Base-by-base conservation (phyloP, 768 basidiomycete species). In the Hypholoma fasciculare region DNA sequence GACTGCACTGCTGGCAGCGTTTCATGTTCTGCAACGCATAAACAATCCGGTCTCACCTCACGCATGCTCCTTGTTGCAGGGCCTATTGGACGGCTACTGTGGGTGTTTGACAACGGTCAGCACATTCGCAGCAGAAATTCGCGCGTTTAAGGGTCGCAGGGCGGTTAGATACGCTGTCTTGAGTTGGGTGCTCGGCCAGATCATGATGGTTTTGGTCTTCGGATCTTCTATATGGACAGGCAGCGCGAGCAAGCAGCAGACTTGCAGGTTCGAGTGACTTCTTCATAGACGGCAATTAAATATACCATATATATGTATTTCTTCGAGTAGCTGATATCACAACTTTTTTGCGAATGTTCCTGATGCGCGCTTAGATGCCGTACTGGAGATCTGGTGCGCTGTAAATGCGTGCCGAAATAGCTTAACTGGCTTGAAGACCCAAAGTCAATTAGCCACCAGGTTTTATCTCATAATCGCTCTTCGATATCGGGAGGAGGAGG, bases 21-120 rank as follows among this genome's bases (percentile, higher is more conserved):
- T 90, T 63, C 87, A 84, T 63, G 85, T 90, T 51, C 70, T 94
- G 43, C 90, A 94, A 69, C 82, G 84, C 56, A 75, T 75, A 11
- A 60, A 69, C 36, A 60, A 72, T 36, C 76, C 81, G 11, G 69
- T 76, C 7, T 82, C 87, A 1, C 68, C 72, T 19, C 73, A 79
- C 58, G 78, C 82, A 36, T 97, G 96, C 67, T 78, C 82, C 23
- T 76, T 93, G 17, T 71, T 98, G 42, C 88, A 92, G 67, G 96
- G 94, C 1, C 73, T 98, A 38, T 77, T 79, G 20, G 94, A 98
- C 69, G 97, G 97, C 7, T 98, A 94, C 68, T 98, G 96, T 69
- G 97, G 95, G 11, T 95, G 94, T 74, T 77, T 98, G 64, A 96
- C 90, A 1, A 99, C 97, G 1, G 82, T 99, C 64, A 94, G 91